Evolutionary conservation across 1,139 yeast species (phyloP).

Genomic region (Ashbya aceris): DNA sequence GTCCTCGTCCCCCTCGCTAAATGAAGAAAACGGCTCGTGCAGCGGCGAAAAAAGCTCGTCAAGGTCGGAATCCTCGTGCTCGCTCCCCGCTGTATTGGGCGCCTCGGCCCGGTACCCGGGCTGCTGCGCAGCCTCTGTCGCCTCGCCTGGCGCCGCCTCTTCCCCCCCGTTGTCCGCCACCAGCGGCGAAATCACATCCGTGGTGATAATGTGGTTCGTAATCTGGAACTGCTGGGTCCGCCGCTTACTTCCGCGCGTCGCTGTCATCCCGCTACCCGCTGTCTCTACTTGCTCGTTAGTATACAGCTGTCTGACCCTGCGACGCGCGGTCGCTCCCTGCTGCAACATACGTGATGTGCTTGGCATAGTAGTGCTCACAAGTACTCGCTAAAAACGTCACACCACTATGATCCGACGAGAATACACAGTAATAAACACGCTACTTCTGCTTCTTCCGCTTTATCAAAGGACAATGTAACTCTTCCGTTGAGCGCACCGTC

Average conservation of each 20-base stretch:
- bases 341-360: no score
- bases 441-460: no score
- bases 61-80: slow-evolving; percentile 9
- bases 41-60: slow-evolving; percentile 13
- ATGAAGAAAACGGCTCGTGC: slow-evolving; percentile 5
- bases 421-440: no score
- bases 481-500: no score
- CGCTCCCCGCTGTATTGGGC: slow-evolving; percentile 1
- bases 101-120: slow-evolving; percentile 5
- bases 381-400: no score
- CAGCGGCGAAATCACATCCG: slow-evolving; percentile 22
- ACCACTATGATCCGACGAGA: no score
- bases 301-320: no score
- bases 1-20: slow-evolving; percentile 13
- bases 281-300: background rate
- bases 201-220: slow-evolving; percentile 16
- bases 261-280: slow-evolving; percentile 1
- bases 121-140: slow-evolving; percentile 1
- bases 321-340: no score
- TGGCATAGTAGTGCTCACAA: no score
- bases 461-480: no score
- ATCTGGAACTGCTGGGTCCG: slow-evolving; percentile 9
- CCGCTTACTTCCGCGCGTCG: slow-evolving; percentile 2
- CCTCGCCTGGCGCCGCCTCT: background rate
- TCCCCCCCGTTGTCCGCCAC: slow-evolving; percentile 4